Percentiles rank a stretch among this genome's conserved stretches.
These are phyloP conservation scores for Galerina marginata DNA, from an alignment of 768 basidiomycete species.

Conservation along the genomic window DNA sequence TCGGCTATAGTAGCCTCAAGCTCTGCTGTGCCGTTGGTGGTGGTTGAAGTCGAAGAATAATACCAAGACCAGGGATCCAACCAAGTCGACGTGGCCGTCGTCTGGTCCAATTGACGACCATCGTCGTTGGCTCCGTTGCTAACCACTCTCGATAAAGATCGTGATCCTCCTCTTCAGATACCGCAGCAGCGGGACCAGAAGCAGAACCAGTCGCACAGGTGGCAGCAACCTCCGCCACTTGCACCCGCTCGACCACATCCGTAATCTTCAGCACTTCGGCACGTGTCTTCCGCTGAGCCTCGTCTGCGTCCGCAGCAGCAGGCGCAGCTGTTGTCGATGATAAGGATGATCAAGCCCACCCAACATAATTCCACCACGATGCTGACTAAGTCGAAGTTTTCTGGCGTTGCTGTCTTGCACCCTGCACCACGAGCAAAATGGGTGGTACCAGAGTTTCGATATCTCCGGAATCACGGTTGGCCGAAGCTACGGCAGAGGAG, in stretches of 20 bases:
- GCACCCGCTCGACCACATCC: neutral
- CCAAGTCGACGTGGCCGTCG: conserved; percentile 41
- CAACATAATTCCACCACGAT: conserved; percentile 30
- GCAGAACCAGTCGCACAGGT: neutral
- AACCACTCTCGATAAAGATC: neutral
- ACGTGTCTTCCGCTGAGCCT: neutral
- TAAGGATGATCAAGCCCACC: conserved; percentile 15
- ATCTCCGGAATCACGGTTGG: too few species aligned
- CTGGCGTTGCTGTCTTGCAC: too few species aligned
- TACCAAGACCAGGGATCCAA: conserved; percentile 68
- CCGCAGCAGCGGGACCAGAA: neutral
- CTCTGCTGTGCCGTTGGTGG: conserved; percentile 18
- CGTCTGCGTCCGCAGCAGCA: neutral
- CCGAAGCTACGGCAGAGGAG: too few species aligned
- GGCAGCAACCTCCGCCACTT: neutral
- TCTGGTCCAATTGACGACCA: neutral
- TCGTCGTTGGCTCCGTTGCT: neutral
- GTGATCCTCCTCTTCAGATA: neutral
- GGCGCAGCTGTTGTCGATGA: neutral
- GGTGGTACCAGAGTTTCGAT: too few species aligned
- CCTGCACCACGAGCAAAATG: too few species aligned
- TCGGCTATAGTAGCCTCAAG: conserved; percentile 15
- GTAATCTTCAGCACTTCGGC: neutral
- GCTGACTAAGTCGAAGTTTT: neutral
- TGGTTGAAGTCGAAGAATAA: conserved; percentile 25